phyloP scores from a whole-genome alignment of 345 rosid species.

The Populus deltoides region DNA sequence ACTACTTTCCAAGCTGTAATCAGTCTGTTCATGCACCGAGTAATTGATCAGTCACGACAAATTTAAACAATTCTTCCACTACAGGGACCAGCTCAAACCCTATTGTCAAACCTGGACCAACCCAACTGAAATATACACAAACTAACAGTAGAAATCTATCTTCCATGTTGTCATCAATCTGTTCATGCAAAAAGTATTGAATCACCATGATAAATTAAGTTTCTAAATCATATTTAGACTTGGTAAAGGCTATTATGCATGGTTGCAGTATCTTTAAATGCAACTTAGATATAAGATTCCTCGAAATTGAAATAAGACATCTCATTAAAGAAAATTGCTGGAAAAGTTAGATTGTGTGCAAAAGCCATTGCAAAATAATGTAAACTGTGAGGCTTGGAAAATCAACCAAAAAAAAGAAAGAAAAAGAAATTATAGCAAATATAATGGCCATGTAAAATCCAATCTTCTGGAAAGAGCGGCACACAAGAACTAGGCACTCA shows the following conservation, averaged over 20 bases:
- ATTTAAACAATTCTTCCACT: too few species aligned
- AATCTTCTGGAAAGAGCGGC: background rate
- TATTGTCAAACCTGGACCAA: too few species aligned
- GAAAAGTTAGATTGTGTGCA: background rate
- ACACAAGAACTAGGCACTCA: background rate
- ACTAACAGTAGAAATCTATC: too few species aligned
- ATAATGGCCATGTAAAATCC: background rate
- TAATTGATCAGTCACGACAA: too few species aligned
- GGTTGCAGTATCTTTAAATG: background rate
- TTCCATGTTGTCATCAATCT: too few species aligned
- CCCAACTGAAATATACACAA: too few species aligned
- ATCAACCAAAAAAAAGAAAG: background rate
- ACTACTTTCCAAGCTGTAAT: too few species aligned
- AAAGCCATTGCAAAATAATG: background rate
- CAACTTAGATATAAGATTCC: background rate
- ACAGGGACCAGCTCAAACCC: too few species aligned
- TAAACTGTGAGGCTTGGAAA: background rate
- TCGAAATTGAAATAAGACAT: background rate
- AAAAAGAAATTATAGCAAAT: background rate
- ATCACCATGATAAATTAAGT: too few species aligned
- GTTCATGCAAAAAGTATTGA: too few species aligned
- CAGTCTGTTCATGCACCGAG: too few species aligned
- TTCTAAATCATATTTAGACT: background rate
- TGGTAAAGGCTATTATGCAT: background rate
- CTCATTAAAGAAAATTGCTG: background rate